Base-by-base conservation (phyloP, 441 rosid species). In the Populus hybrid region DNA sequence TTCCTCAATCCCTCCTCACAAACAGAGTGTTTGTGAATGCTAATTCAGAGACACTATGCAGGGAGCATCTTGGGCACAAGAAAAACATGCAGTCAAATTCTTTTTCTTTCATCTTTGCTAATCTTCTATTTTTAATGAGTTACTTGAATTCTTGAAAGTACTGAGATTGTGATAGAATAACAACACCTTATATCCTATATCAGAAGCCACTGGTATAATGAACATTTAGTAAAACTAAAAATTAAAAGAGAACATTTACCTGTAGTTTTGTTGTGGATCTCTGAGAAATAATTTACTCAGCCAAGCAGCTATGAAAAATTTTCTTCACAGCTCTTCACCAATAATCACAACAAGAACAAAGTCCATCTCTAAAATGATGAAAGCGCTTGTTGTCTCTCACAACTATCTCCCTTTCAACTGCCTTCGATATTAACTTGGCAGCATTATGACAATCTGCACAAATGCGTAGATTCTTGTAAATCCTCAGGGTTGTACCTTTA, bases 381-480 rank as follows among this genome's bases (percentile, higher is more conserved):
- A 92, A 92, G 42, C 94, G 86, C 84, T 87, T 81, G 80, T 85
- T 92, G 78, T 91, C 93, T 78, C 96, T 86, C 68, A 93, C 81
- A 64, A 89, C 80, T 78, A 91, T 87, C 80, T 86, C 89, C 75
- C 89, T 87, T 71, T 83, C 79, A 10, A 80, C 79, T 42, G 86
- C 82, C 40, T 80, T 81, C n/a, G 98, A 90, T 2, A 88, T 86
- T 26, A 84, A 84, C 80, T 90, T 85, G 76, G 92, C 84, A 71
- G 91, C 88, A 35, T 82, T 78, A 74, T 93, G 97, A 76, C 94
- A 93, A 77, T 93, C 97, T 74, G 86, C 88, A 63, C 94, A 93
- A 42, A 91, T 89, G 35, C 96, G 86, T 31, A 91, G 75, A 69
- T 93, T 93, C 89, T 93, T 91, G 87, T 88, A 86, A 31, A 93